Evolutionary conservation across 2,329 filamentous ascomycete genomes (phyloP).

Genomic region (Ilyonectria robusta): DNA sequence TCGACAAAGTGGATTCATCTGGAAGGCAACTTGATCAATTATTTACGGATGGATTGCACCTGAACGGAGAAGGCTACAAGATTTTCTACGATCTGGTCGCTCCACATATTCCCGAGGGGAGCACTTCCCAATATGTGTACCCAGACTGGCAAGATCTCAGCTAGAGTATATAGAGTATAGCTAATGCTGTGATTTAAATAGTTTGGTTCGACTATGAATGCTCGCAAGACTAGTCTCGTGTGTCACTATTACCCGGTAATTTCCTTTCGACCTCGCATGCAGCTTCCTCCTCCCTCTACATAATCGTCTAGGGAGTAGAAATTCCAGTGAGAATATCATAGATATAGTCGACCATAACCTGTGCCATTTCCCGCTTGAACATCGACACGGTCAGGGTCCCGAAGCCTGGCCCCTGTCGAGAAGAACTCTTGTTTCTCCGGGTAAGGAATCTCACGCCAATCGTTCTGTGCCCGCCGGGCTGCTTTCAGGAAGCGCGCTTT

Average conservation of each 20-base stretch:
- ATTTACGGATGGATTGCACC: not conserved
- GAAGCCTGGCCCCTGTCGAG: not conserved
- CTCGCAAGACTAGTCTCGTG: too few relatives aligned
- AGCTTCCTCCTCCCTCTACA: too few relatives aligned
- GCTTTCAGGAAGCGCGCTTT: not conserved
- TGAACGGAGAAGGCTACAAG: not conserved
- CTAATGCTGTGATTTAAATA: too few relatives aligned
- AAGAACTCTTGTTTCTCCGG: not conserved
- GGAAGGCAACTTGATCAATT: not conserved
- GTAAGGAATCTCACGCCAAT: not conserved
- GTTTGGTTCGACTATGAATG: too few relatives aligned
- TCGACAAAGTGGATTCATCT: not conserved
- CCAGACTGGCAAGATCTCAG: conserved; percentile 7
- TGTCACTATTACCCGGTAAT: too few relatives aligned
- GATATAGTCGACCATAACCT: not conserved
- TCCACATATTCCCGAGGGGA: not conserved
- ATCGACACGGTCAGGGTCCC: not conserved
- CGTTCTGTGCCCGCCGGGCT: not conserved
- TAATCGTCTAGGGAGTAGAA: too few relatives aligned
- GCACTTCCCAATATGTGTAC: conserved; percentile 7
- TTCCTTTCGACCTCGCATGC: too few relatives aligned
- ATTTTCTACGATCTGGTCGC: conserved; percentile 4
- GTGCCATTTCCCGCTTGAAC: not conserved
- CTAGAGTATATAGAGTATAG: too few relatives aligned
- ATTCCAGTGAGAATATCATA: too few relatives aligned